Evolutionary conservation across 164 flowering plant genomes (phyloP).

Genomic region (Piper longum): DNA sequence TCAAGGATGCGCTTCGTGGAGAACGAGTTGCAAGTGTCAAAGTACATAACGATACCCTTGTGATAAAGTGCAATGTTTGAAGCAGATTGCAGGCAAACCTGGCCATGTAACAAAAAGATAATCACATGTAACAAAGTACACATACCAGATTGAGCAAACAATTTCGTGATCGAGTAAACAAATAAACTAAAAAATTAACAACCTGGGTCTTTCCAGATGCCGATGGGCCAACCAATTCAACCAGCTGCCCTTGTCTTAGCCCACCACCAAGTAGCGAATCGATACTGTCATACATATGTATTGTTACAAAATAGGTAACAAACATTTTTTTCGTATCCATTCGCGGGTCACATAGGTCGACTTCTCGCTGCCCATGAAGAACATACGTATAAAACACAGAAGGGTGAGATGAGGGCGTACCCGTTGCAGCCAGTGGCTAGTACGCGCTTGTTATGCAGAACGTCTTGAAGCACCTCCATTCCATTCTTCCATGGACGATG

Average conservation of each 20-base stretch:
- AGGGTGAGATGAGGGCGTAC: slow-evolving; percentile 18
- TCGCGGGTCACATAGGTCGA: background rate
- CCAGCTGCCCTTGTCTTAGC: slow-evolving; percentile 34
- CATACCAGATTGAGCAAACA: background rate
- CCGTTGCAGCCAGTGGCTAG: slow-evolving; percentile 54
- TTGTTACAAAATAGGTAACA: background rate
- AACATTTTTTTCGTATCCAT: background rate
- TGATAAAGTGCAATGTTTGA: slow-evolving; percentile 36
- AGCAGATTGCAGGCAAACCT: slow-evolving; percentile 72
- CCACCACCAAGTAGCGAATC: slow-evolving; percentile 26
- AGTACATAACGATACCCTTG: slow-evolving; percentile 32
- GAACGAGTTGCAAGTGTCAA: slow-evolving; percentile 75
- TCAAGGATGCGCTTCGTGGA: slow-evolving; percentile 50
- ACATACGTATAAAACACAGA: background rate
- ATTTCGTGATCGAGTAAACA: background rate
- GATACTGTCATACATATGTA: slow-evolving; percentile 22
- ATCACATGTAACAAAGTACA: background rate
- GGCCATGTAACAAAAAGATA: background rate
- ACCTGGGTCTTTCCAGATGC: slow-evolving; percentile 91
- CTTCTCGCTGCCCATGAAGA: background rate
- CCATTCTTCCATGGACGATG: slow-evolving; percentile 65
- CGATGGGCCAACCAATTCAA: slow-evolving; percentile 78
- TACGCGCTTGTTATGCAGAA: slow-evolving; percentile 28
- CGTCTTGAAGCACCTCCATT: slow-evolving; percentile 47
- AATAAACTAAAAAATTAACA: background rate